Evolutionary conservation across 2,329 filamentous ascomycete genomes (phyloP).

Genomic region (Colletotrichum gloeosporioides): DNA sequence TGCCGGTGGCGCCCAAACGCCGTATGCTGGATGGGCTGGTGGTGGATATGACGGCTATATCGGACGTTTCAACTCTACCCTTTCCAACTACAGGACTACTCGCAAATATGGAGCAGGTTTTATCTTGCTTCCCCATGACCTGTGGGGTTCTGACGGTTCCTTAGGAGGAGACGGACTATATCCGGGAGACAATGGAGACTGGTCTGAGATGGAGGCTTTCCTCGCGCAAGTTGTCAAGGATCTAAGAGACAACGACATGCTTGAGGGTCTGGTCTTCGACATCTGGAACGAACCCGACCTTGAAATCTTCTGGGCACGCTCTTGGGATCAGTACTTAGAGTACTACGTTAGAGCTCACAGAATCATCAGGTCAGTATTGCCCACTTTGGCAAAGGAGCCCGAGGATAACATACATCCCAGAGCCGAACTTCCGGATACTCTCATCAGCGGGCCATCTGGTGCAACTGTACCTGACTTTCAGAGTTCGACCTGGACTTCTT

Average conservation of each 20-base stretch:
- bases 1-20: neutral
- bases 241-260: neutral
- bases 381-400: fast-evolving
- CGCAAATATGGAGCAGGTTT: neutral
- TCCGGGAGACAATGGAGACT: neutral
- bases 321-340: neutral
- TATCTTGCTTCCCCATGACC: neutral
- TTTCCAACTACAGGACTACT: neutral
- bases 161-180: neutral
- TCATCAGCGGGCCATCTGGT: neutral
- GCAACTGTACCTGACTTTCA: neutral
- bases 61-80: neutral
- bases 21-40: neutral
- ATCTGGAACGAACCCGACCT: neutral
- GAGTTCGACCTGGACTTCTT: neutral
- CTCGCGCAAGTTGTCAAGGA: neutral
- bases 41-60: neutral
- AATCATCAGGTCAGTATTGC: neutral
- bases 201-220: neutral
- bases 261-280: neutral
- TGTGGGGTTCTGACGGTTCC: neutral
- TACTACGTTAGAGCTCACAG: neutral
- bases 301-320: neutral
- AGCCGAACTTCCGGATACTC: neutral
- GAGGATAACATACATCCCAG: fast-evolving